Conservation (phyloP, 2,329 filamentous ascomycete species). For the Aspergillus pseudonomiae region DNA sequence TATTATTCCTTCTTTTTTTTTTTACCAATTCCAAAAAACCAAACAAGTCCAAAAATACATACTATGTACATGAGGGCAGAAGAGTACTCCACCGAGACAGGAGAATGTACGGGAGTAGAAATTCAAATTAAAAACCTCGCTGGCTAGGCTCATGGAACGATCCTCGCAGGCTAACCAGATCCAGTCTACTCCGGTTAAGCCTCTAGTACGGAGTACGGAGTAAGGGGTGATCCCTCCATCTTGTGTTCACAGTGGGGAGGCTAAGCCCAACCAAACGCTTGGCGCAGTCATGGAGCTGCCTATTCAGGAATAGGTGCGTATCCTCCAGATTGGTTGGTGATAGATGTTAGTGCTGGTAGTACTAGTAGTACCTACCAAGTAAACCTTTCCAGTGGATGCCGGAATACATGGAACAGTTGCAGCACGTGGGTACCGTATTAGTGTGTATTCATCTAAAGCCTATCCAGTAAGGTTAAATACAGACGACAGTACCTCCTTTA, state of each 20-base stretch:
- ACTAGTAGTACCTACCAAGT: background rate
- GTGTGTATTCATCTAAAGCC: background rate
- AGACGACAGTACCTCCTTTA: background rate
- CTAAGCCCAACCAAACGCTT: background rate
- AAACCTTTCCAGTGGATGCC: background rate
- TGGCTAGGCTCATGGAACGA: background rate
- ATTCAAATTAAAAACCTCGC: background rate
- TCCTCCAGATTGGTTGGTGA: background rate
- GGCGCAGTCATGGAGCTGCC: constrained; percentile 2
- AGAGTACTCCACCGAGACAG: background rate
- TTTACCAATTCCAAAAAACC: background rate
- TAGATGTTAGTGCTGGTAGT: background rate
- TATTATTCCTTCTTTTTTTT: background rate
- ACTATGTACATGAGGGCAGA: background rate
- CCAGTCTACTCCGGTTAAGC: constrained; percentile 1
- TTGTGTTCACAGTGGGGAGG: background rate
- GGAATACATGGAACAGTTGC: background rate
- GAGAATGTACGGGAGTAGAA: background rate
- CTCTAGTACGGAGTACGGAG: background rate
- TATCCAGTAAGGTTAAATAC: background rate
- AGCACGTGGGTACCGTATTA: constrained; percentile 1
- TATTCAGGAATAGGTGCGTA: constrained; percentile 2
- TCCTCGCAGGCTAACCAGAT: background rate
- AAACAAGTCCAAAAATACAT: too few species aligned
- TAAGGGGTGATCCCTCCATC: background rate